Evolutionary conservation across 768 basidiomycete genomes (phyloP), one percentile per base, ranked within the genome.

Genomic region (Boletus rubescentipes): DNA sequence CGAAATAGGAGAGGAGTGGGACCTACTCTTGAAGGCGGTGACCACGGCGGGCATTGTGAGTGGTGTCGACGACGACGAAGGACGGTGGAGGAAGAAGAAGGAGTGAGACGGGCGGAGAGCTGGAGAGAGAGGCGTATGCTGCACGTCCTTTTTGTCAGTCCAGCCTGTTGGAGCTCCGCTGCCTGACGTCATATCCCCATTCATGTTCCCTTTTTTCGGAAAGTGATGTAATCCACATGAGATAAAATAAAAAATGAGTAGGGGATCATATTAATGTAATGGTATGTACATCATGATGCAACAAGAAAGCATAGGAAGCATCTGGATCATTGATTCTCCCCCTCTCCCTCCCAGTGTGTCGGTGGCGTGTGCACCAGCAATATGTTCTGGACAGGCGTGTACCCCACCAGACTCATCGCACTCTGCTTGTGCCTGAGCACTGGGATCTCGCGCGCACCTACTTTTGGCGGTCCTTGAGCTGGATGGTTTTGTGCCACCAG

Each of bases 1-100:
- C 38, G 8, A 46, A 56, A 60, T 29, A 38, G 49, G 47, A 36
- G 38, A 11, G 15, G 32, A 21, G 39, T 11, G 37, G n/a, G 30
- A 72, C 78, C 37, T 68, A 92, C 91, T 93, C 79, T 93, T 94
- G 77, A 94, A 90, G 20, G 88, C 87, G 72, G 93, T 85, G 63
- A 94, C 87, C 48, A 92, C 87, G 53, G 79, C 79, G 57, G 86
- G 85, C 87, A 88, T 88, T 46, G 57, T 60, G 26, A 11, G 21
- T 35, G 46, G n/a, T 35, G 59, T 57, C 40, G 54, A 52, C 35
- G 54, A 36, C 30, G 54, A 4, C 9, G 54, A 35, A 35, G 9
- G 59, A 50, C 3, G 56, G 3, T 16, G 40, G 32, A 26, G 9
- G 43, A 6, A 15, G 37, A 37, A 39, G 47, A 30, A 23, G 42